Percentiles rank a stretch among this genome's conserved stretches.
These are phyloP conservation scores for Perkinsus olseni DNA, from an alignment of 169 alveolate species.

Conservation along the genomic window DNA sequence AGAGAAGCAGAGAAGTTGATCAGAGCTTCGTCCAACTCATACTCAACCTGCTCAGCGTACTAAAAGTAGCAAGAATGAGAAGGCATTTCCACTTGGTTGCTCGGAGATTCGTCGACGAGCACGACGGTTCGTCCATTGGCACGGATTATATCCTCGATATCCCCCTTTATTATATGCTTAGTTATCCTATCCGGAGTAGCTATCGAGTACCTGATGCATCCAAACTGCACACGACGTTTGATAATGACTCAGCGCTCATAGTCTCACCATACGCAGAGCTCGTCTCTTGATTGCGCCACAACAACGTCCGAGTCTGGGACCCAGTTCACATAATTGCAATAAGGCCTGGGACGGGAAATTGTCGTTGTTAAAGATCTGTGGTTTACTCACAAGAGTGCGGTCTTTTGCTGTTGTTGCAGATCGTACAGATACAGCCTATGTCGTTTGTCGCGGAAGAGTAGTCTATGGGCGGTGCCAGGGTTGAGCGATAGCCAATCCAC, in stretches of 20 bases:
- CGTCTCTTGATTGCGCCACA: constrained; percentile 81
- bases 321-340: constrained; percentile 85
- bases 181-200: constrained; percentile 85
- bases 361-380: not conserved
- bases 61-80: not conserved
- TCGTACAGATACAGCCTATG: constrained; percentile 73
- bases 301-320: constrained; percentile 86
- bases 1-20: constrained; percentile 80
- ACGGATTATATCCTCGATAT: constrained; percentile 81
- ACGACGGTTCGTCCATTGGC: constrained; percentile 77
- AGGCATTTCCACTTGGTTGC: not conserved
- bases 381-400: constrained; percentile 57
- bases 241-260: constrained; percentile 17
- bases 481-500: not conserved
- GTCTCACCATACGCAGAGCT: constrained; percentile 74
- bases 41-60: constrained; percentile 39
- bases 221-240: not conserved
- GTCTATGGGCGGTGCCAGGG: constrained; percentile 57
- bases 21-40: constrained; percentile 75
- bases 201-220: constrained; percentile 31
- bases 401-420: constrained; percentile 61
- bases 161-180: constrained; percentile 77
- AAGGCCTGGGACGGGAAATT: not conserved
- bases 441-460: constrained; percentile 80
- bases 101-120: constrained; percentile 44